Evolutionary conservation across 1,139 yeast species (phyloP).

Genomic region (Pneumocystis sp.): DNA sequence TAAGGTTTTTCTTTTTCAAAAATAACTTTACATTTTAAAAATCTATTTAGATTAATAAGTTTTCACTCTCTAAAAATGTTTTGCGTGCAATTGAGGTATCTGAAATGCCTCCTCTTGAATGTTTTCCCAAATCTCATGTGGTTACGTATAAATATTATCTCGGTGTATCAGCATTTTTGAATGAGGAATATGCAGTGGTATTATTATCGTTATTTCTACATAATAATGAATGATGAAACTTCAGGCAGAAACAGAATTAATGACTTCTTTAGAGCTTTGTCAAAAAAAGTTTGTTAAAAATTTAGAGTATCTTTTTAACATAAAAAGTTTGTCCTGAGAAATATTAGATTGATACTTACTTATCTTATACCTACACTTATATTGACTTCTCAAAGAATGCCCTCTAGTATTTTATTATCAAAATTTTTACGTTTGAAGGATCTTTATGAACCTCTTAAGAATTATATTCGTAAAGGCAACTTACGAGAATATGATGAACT

Average conservation of each 20-base stretch:
- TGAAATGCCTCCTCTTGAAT: constrained; percentile 37
- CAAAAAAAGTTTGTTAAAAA: constrained; percentile 17
- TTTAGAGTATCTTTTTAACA: constrained; percentile 22
- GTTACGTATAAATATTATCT: constrained; percentile 51
- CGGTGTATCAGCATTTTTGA: constrained; percentile 48
- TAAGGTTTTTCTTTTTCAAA: constrained; percentile 27
- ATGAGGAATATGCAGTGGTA: constrained; percentile 36
- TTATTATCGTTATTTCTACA: neutral
- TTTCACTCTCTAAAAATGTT: constrained; percentile 64
- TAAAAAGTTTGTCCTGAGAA: neutral
- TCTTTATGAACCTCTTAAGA: constrained; percentile 38
- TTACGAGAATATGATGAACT: constrained; percentile 34
- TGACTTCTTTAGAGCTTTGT: constrained; percentile 34
- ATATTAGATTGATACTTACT: neutral
- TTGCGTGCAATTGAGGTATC: constrained; percentile 57
- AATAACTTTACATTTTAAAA: neutral
- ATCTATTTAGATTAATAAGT: constrained; percentile 41
- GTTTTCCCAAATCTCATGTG: constrained; percentile 38
- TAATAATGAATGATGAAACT: neutral
- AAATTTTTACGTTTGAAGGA: neutral
- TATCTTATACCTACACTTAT: neutral
- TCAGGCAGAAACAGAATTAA: constrained; percentile 35
- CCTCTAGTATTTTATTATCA: neutral
- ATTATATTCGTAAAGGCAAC: constrained; percentile 42
- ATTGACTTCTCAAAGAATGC: neutral